A percentile compares a stretch with the other conserved stretches of the same genome.
These are phyloP conservation scores for Leccinum griseonigrum DNA, from an alignment of 1,284 basidiomycete species.

Conservation along the genomic window DNA sequence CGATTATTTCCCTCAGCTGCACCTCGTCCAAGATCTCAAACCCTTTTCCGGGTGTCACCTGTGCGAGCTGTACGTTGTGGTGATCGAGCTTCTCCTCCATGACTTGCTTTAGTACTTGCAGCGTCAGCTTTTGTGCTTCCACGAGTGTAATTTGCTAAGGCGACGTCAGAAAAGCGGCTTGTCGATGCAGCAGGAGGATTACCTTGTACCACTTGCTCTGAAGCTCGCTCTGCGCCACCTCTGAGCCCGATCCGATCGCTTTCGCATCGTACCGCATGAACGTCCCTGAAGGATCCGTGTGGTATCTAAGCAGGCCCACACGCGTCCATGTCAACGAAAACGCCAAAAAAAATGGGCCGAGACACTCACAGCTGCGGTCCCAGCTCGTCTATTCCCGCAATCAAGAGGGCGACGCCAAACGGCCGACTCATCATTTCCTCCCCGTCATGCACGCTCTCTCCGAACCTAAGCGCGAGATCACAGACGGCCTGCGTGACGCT, in stretches of 20 bases:
- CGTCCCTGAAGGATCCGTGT: slow-evolving; percentile 99
- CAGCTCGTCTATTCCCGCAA: slow-evolving; percentile 94
- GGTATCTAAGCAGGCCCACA: slow-evolving; percentile 57
- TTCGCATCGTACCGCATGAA: slow-evolving; percentile 98
- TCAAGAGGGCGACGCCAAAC: slow-evolving; percentile 96
- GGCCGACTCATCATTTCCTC: slow-evolving; percentile 99
- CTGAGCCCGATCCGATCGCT: slow-evolving; percentile 97
- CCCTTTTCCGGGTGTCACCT: slow-evolving; percentile 76
- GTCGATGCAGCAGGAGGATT: slow-evolving; percentile 15
- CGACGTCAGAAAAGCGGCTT: slow-evolving; percentile 2
- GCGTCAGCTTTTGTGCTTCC: slow-evolving; percentile 85
- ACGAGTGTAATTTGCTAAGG: slow-evolving; percentile 85
- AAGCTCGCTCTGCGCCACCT: slow-evolving; percentile 95
- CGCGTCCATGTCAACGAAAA: background rate
- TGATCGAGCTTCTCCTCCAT: slow-evolving; percentile 83
- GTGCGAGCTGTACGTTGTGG: slow-evolving; percentile 94
- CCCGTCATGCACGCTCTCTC: slow-evolving; percentile 98
- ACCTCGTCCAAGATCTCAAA: slow-evolving; percentile 84
- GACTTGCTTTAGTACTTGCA: slow-evolving; percentile 95
- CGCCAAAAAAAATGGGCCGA: background rate
- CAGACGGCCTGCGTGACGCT: slow-evolving; percentile 97
- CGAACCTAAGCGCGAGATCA: slow-evolving; percentile 95
- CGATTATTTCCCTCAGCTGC: slow-evolving; percentile 77
- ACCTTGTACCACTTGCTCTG: slow-evolving; percentile 99
- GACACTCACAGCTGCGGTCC: slow-evolving; percentile 86